phyloP scores from a whole-genome alignment of 768 basidiomycete genomes.

The Suillus weaverae region DNA sequence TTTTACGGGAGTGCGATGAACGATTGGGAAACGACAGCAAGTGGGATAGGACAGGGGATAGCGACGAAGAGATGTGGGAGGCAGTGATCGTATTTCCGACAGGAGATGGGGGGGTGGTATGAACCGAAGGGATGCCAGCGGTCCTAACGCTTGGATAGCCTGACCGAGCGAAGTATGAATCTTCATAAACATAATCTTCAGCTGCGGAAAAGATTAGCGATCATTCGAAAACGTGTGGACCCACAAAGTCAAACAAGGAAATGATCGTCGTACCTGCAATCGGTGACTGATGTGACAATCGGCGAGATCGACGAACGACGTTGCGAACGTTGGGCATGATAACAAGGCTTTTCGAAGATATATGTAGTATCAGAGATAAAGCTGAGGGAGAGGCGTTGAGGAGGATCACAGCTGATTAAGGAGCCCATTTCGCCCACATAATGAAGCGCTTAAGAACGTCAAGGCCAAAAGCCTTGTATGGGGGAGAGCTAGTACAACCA shows the following conservation, averaged over 20 bases:
- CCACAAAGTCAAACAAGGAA: conserved; percentile 19
- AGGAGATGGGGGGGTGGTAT: conserved; percentile 19
- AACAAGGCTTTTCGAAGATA: conserved; percentile 2
- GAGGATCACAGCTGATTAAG: conserved; percentile 7
- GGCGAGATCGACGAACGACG: conserved; percentile 41
- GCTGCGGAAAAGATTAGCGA: conserved; percentile 35
- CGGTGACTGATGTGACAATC: conserved; percentile 43
- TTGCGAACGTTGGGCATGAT: conserved; percentile 36
- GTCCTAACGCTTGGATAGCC: conserved; percentile 22
- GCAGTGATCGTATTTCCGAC: conserved; percentile 16
- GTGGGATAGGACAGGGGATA: conserved; percentile 19
- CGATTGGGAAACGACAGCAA: conserved; percentile 31
- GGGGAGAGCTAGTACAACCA: conserved; percentile 23
- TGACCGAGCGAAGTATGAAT: conserved; percentile 21
- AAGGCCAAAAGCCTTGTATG: conserved; percentile 21
- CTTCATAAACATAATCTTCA: conserved; percentile 30
- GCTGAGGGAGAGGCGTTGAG: conserved; percentile 13
- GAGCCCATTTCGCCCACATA: conserved; percentile 11
- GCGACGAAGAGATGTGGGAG: conserved; percentile 15
- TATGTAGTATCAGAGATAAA: conserved; percentile 10
- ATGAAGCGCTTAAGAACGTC: conserved; percentile 31
- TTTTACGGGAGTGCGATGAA: conserved; percentile 43
- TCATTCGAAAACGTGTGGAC: conserved; percentile 33
- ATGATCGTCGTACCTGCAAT: conserved; percentile 32
- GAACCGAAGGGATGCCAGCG: conserved; percentile 8